Evolutionary conservation across 495 filamentous ascomycete species (phyloP).

Genomic region (Geopyxis carbonaria): DNA sequence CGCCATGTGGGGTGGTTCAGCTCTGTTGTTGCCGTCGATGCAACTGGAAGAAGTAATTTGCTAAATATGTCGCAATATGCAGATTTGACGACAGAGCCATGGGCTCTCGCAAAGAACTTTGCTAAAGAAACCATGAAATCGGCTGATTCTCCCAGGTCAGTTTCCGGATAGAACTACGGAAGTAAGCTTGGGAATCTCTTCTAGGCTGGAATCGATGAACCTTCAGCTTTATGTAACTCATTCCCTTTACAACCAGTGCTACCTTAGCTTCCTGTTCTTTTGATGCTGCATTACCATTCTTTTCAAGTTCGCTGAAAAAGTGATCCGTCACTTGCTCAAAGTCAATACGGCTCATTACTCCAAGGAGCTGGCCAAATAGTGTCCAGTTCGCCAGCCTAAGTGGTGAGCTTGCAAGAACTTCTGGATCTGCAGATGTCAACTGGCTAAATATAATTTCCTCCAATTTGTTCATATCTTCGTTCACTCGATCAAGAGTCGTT

Average conservation of each 20-base stretch:
- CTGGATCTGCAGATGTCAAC: constrained; percentile 69
- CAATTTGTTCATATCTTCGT: constrained; percentile 71
- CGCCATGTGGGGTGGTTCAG: constrained; percentile 67
- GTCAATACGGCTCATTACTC: constrained; percentile 84
- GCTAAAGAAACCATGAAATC: constrained; percentile 69
- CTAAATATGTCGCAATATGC: constrained; percentile 86
- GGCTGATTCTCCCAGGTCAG: constrained; percentile 70
- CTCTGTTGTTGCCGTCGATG: constrained; percentile 56
- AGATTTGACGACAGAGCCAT: constrained; percentile 75
- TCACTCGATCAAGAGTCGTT: constrained; percentile 64
- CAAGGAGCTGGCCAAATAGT: constrained; percentile 75
- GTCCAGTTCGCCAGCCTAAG: constrained; percentile 87
- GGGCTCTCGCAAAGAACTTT: constrained; percentile 62
- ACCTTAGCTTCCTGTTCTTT: constrained; percentile 61
- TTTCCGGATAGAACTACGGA: constrained; percentile 38
- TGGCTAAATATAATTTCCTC: constrained; percentile 92
- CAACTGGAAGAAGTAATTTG: constrained; percentile 73
- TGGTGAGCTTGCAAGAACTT: constrained; percentile 58
- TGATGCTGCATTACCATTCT: constrained; percentile 41
- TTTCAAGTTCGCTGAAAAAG: constrained; percentile 64
- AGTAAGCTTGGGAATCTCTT: constrained; percentile 6
- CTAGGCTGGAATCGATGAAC: constrained; percentile 26
- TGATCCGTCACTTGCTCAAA: constrained; percentile 67
- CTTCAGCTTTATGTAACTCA: constrained; percentile 71
- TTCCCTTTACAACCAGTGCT: constrained; percentile 70